phyloP scores from a whole-genome alignment of 306 rosid genomes.

The Styphnolobium japonicum region DNA sequence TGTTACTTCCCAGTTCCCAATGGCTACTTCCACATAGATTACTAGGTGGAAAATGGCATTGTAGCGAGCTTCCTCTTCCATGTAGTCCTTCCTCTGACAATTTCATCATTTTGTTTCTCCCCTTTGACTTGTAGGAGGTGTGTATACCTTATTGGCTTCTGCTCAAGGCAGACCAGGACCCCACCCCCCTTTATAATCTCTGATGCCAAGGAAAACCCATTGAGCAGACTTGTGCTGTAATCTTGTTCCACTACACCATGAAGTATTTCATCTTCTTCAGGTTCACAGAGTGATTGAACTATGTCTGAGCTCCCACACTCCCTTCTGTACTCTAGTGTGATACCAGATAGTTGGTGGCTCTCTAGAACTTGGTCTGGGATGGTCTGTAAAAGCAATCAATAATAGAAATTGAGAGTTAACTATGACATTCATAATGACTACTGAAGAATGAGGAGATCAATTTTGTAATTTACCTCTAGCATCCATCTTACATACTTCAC shows the following conservation, averaged over 20 bases:
- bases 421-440: background rate
- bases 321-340: conserved; percentile 73
- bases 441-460: background rate
- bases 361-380: conserved; percentile 69
- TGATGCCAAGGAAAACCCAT: conserved; percentile 65
- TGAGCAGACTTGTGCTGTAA: conserved; percentile 36
- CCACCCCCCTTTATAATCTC: conserved; percentile 65
- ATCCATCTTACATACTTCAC: conserved; percentile 90
- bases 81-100: conserved; percentile 76
- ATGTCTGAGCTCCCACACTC: conserved; percentile 79
- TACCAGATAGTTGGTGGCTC: conserved; percentile 63
- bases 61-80: conserved; percentile 68
- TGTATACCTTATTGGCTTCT: conserved; percentile 55
- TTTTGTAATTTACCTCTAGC: conserved; percentile 68
- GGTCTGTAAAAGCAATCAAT: conserved; percentile 41
- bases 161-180: conserved; percentile 50
- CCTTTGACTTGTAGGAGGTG: conserved; percentile 72
- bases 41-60: conserved; percentile 47
- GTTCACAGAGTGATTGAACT: conserved; percentile 79
- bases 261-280: conserved; percentile 64
- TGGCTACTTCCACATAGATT: conserved; percentile 14
- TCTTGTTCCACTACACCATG: conserved; percentile 43
- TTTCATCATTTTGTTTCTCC: conserved; percentile 60
- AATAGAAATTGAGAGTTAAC: background rate
- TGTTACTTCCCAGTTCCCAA: conserved; percentile 5